Conservation (phyloP, 345 rosid species). For the thale cress (Arabidopsis thaliana) region DNA sequence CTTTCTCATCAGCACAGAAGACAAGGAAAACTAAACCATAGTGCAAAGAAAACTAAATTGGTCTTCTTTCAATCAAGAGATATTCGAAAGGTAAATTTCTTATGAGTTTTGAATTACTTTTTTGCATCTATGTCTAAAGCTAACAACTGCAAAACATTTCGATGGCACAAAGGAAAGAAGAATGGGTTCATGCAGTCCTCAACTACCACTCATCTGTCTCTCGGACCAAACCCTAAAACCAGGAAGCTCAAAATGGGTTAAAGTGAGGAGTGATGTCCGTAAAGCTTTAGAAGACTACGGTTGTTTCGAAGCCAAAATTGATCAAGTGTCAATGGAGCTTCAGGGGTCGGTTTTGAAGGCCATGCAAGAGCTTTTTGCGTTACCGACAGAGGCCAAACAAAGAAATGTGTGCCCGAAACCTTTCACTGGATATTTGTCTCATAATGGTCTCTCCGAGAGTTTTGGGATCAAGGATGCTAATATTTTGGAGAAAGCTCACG, state of each 20-base stretch:
- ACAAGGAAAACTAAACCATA: no score
- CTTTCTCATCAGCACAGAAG: no score
- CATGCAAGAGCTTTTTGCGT: slow-evolving; percentile 31
- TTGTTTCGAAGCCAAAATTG: slow-evolving; percentile 35
- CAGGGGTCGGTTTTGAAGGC: slow-evolving; percentile 28
- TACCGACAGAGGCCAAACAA: slow-evolving; percentile 34
- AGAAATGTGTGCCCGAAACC: slow-evolving; percentile 35
- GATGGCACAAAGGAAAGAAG: no score
- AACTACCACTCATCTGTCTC: no score
- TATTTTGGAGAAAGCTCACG: slow-evolving; percentile 23
- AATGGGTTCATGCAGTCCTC: no score
- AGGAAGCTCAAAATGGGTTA: slow-evolving; percentile 42
- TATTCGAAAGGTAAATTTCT: no score
- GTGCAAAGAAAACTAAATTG: no score
- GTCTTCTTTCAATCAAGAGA: no score
- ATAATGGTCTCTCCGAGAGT: slow-evolving; percentile 30
- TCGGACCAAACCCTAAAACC: no score
- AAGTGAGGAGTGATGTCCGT: slow-evolving; percentile 33
- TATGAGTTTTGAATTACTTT: no score
- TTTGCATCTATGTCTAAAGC: no score
- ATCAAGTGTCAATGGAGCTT: slow-evolving; percentile 32
- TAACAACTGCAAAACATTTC: no score
- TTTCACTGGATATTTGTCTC: slow-evolving; percentile 29
- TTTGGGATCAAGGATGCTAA: slow-evolving; percentile 36
- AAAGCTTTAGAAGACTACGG: slow-evolving; percentile 46